phyloP scores from a whole-genome alignment of 257 asterid genomes.

The Ballota nigra region DNA sequence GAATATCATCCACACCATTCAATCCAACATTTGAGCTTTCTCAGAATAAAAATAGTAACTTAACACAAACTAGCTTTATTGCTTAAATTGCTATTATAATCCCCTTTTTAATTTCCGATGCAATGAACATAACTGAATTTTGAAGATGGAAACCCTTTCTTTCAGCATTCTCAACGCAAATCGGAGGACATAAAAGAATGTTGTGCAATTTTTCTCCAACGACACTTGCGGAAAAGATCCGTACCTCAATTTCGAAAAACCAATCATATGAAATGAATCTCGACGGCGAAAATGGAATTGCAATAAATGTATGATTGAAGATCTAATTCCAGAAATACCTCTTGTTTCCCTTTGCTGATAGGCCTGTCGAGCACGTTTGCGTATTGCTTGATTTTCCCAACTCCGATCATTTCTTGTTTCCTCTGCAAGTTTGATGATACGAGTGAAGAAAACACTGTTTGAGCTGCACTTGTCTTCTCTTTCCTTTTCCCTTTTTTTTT shows the following conservation, averaged over 20 bases:
- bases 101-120: not conserved
- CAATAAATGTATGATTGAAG: constrained; percentile 14
- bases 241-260: constrained; percentile 4
- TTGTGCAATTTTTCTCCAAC: not conserved
- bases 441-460: not conserved
- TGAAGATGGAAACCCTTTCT: not conserved
- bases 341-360: constrained; percentile 93
- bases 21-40: not conserved
- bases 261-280: not conserved
- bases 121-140: not conserved
- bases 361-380: constrained; percentile 83
- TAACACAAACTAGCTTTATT: not conserved
- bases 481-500: not conserved
- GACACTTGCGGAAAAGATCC: not conserved
- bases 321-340: constrained; percentile 47
- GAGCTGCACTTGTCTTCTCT: constrained; percentile 11
- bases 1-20: not conserved
- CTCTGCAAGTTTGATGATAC: not conserved
- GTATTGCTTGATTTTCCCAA: constrained; percentile 85
- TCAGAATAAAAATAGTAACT: not conserved
- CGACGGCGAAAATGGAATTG: not conserved
- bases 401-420: constrained; percentile 58
- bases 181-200: not conserved
- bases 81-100: not conserved
- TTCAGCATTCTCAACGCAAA: constrained; percentile 1